Evolutionary conservation across 495 filamentous ascomycete species (phyloP).

Genomic region (Penicillium ucsense): DNA sequence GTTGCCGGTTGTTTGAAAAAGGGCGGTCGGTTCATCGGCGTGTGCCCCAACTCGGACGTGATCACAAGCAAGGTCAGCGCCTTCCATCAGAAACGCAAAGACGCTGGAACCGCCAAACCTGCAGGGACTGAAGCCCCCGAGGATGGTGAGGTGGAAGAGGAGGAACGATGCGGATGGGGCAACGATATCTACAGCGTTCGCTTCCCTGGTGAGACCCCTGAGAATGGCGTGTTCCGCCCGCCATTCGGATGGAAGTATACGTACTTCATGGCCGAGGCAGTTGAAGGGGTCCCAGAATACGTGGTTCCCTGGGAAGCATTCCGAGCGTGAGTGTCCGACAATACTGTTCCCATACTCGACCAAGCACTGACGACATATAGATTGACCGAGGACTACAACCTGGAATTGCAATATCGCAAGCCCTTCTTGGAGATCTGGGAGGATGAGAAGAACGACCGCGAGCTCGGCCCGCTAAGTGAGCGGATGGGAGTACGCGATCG

Average conservation of each 20-base stretch:
- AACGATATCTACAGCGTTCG: slow-evolving; percentile 84
- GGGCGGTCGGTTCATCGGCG: slow-evolving; percentile 85
- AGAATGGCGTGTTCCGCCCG: slow-evolving; percentile 74
- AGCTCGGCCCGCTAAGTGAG: slow-evolving; percentile 75
- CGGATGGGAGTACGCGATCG: slow-evolving; percentile 84
- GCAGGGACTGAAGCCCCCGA: slow-evolving; percentile 21
- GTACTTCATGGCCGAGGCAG: slow-evolving; percentile 90
- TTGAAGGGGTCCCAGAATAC: slow-evolving; percentile 93
- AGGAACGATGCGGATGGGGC: slow-evolving; percentile 64
- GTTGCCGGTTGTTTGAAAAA: slow-evolving; percentile 84
- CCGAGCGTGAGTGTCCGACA: slow-evolving; percentile 48
- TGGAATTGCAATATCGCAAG: slow-evolving; percentile 88
- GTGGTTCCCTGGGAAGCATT: slow-evolving; percentile 98
- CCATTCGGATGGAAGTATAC: slow-evolving; percentile 97
- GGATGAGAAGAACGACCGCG: slow-evolving; percentile 71
- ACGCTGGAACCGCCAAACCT: slow-evolving; percentile 24
- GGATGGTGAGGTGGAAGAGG: slow-evolving; percentile 44
- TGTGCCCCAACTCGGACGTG: slow-evolving; percentile 87
- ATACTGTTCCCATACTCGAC: no score
- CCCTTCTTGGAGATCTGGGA: slow-evolving; percentile 84
- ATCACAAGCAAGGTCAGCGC: slow-evolving; percentile 56
- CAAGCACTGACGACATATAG: slow-evolving; percentile 21
- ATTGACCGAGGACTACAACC: slow-evolving; percentile 89
- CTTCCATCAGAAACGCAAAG: slow-evolving; percentile 53
- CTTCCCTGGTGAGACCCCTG: slow-evolving; percentile 70